Evolutionary conservation across 2,329 filamentous ascomycete genomes (phyloP).

Genomic region (Whalleya microplaca): DNA sequence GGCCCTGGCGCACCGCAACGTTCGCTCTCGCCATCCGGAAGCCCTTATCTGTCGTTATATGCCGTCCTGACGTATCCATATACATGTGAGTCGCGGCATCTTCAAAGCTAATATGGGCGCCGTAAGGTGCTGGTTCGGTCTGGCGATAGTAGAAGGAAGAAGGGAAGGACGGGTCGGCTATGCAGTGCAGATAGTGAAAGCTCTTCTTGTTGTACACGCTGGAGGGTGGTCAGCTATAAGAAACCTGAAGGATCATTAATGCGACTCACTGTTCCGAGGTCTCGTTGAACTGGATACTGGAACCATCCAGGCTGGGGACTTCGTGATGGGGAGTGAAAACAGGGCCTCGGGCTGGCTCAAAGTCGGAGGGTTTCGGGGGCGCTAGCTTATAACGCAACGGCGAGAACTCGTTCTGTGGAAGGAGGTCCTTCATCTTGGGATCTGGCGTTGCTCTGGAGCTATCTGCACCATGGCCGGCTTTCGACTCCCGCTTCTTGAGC

Average conservation of each 20-base stretch:
- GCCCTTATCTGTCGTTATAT: constrained; percentile 88
- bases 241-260: not conserved
- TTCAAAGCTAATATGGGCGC: constrained; percentile 87
- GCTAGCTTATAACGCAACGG: constrained; percentile 66
- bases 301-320: constrained; percentile 52
- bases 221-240: constrained; percentile 6
- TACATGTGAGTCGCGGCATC: constrained; percentile 86
- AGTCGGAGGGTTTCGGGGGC: constrained; percentile 65
- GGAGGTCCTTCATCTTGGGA: constrained; percentile 49
- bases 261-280: constrained; percentile 64
- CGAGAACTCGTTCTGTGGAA: constrained; percentile 48
- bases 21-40: constrained; percentile 92
- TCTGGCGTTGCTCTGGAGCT: constrained; percentile 62
- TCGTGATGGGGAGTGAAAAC: constrained; percentile 61
- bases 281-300: constrained; percentile 62
- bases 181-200: constrained; percentile 88
- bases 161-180: constrained; percentile 85
- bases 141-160: constrained; percentile 88
- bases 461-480: constrained; percentile 50
- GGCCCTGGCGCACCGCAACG: constrained; percentile 84
- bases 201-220: constrained; percentile 69
- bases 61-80: constrained; percentile 74
- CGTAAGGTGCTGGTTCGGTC: constrained; percentile 83
- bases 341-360: constrained; percentile 61
- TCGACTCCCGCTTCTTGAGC: constrained; percentile 70